phyloP scores from a whole-genome alignment of 2,329 filamentous ascomycete species.

The Helminthosporium solani region DNA sequence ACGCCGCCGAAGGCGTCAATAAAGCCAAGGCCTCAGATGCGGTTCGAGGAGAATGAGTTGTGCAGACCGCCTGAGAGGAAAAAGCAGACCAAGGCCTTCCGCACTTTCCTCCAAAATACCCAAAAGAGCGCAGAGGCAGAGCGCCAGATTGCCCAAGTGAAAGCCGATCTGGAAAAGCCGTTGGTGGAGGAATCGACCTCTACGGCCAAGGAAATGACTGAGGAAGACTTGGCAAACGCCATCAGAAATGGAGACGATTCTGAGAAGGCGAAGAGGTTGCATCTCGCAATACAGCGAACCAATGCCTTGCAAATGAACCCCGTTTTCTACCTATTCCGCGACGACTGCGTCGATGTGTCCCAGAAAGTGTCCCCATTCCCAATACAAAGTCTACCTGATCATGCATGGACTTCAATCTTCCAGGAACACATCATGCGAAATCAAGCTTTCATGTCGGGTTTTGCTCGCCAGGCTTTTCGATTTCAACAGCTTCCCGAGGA shows the following conservation, averaged over 20 bases:
- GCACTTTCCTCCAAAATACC: conserved; percentile 24
- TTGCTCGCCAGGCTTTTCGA: conserved; percentile 43
- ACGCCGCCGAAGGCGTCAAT: conserved; percentile 5
- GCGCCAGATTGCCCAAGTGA: conserved; percentile 26
- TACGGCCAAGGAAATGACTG: conserved; percentile 15
- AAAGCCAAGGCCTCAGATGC: background rate
- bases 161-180: conserved; percentile 26
- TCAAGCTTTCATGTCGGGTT: conserved; percentile 47
- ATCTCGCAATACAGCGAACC: conserved; percentile 60
- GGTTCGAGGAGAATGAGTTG: conserved; percentile 2
- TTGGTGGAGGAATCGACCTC: conserved; percentile 15
- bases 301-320: conserved; percentile 57
- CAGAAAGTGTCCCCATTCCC: conserved; percentile 13
- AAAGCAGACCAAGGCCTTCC: conserved; percentile 18
- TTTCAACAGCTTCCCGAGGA: conserved; percentile 40
- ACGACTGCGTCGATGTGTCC: conserved; percentile 1
- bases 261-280: conserved; percentile 56
- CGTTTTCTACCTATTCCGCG: conserved; percentile 57
- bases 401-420: conserved; percentile 37
- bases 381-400: conserved; percentile 25
- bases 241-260: conserved; percentile 72
- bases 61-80: conserved; percentile 5
- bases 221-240: conserved; percentile 28
- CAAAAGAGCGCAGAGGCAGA: conserved; percentile 27
- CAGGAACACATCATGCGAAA: conserved; percentile 29